A percentile compares a stretch with the other conserved stretches of the same genome.
phyloP scores from a whole-genome alignment of 208 protist species.

The Leishmania turanica region DNA sequence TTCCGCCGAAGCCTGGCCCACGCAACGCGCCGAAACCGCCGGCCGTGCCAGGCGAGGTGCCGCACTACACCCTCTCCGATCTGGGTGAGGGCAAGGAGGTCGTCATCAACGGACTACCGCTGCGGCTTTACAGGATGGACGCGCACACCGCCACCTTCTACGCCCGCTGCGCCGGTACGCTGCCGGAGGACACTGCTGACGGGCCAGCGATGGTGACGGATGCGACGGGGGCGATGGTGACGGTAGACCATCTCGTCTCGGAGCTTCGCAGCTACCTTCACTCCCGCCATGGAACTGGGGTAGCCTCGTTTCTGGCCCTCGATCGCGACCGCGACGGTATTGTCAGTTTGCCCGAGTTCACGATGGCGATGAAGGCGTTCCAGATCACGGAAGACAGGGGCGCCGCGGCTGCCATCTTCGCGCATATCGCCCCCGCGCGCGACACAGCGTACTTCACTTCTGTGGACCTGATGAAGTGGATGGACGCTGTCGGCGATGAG shows the following conservation, averaged over 20 bases:
- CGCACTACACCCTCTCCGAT: constrained; percentile 66
- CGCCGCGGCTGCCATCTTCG: constrained; percentile 63
- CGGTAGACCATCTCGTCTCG: constrained; percentile 54
- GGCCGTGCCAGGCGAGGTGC: constrained; percentile 20
- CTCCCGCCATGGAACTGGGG: constrained; percentile 72
- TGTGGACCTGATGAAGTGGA: constrained; percentile 75
- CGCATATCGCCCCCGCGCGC: constrained; percentile 42
- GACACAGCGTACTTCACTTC: constrained; percentile 74
- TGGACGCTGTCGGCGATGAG: constrained; percentile 46
- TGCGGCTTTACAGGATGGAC: constrained; percentile 83
- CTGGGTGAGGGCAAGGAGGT: constrained; percentile 71
- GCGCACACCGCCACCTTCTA: constrained; percentile 79
- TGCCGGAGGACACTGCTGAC: not conserved
- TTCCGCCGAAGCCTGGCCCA: constrained; percentile 29
- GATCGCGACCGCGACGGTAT: constrained; percentile 87
- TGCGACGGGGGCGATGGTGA: constrained; percentile 34
- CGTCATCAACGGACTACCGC: constrained; percentile 62
- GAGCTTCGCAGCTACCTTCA: constrained; percentile 70
- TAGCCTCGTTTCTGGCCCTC: constrained; percentile 84
- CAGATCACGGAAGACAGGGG: constrained; percentile 75
- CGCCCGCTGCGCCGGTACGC: constrained; percentile 34
- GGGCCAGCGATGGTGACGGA: constrained; percentile 27
- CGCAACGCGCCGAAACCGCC: constrained; percentile 43
- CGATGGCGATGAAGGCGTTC: constrained; percentile 53
- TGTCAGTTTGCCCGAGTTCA: constrained; percentile 76